These are phyloP conservation scores for Lachnellula arida DNA, from an alignment of 2,329 filamentous ascomycete genomes.

Conservation along the genomic window DNA sequence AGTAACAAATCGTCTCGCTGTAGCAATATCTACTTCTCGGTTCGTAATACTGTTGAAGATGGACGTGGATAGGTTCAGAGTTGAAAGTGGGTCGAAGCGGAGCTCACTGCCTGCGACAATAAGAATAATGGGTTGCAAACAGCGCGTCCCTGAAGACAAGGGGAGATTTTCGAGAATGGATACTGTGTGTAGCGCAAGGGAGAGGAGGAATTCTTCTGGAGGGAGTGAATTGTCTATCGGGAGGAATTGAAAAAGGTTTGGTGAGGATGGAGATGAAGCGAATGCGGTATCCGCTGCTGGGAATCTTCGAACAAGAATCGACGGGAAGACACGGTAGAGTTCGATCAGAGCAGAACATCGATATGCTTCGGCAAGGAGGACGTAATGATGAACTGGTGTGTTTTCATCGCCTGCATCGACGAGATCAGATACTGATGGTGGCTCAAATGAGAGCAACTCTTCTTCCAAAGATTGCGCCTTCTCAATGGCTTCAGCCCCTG, in stretches of 20 bases:
- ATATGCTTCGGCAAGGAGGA: slow-evolving; percentile 28
- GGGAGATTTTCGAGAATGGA: slow-evolving; percentile 27
- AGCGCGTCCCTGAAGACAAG: slow-evolving; percentile 23
- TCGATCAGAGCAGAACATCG: slow-evolving; percentile 25
- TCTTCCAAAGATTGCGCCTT: slow-evolving; percentile 25
- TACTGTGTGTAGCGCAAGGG: slow-evolving; percentile 25
- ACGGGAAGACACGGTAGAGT: slow-evolving; percentile 27
- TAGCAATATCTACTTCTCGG: slow-evolving; percentile 26
- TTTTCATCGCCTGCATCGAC: slow-evolving; percentile 29
- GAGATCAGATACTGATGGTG: slow-evolving; percentile 18
- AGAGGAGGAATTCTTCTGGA: slow-evolving; percentile 25
- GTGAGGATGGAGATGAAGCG: not conserved
- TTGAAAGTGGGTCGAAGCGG: slow-evolving; percentile 15
- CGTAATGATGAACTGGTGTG: slow-evolving; percentile 28
- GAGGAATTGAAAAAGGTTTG: slow-evolving; percentile 11
- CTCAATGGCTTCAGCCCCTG: slow-evolving; percentile 15
- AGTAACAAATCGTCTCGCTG: slow-evolving; percentile 22
- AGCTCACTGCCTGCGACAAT: slow-evolving; percentile 25
- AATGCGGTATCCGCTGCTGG: slow-evolving; percentile 13
- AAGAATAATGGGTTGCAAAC: slow-evolving; percentile 27
- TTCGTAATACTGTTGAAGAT: slow-evolving; percentile 22
- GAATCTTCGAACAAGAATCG: slow-evolving; percentile 18
- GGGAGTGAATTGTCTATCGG: slow-evolving; percentile 13
- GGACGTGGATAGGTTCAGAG: not conserved
- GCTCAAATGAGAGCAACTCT: slow-evolving; percentile 23